These are phyloP conservation scores for Penicillium sp. DNA, from an alignment of 2,329 filamentous ascomycete genomes.

Conservation along the genomic window DNA sequence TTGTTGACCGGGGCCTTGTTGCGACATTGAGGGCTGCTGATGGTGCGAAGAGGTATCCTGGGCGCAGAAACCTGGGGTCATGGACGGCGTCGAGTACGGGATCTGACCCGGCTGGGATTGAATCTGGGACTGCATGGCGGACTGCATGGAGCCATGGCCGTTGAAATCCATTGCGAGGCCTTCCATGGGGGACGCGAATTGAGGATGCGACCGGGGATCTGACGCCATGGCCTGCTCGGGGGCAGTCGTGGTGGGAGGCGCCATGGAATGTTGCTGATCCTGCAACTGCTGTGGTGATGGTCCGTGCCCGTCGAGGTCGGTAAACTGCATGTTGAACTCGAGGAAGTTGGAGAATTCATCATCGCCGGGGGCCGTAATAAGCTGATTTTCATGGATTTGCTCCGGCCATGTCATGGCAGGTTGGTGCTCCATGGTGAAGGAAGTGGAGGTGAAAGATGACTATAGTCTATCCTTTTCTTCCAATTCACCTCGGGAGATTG, in stretches of 20 bases:
- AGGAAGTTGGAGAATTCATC: constrained; percentile 55
- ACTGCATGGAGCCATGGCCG: constrained; percentile 12
- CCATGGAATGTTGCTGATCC: constrained; percentile 36
- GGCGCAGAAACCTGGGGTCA: constrained; percentile 38
- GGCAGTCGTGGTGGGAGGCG: constrained; percentile 36
- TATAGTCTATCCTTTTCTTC: not conserved
- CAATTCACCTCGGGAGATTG: not conserved
- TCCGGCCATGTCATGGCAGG: constrained; percentile 44
- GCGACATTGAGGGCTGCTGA: constrained; percentile 23
- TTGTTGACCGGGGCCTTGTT: constrained; percentile 25
- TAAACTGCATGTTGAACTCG: constrained; percentile 51
- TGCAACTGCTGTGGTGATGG: constrained; percentile 39
- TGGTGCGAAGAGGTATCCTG: constrained; percentile 29
- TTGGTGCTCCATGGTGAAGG: constrained; percentile 41
- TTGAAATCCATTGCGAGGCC: constrained; percentile 40
- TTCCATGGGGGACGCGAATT: constrained; percentile 37
- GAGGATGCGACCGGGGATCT: constrained; percentile 28
- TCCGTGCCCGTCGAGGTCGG: constrained; percentile 45
- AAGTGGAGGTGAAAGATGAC: not conserved
- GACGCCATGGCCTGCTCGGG: constrained; percentile 32
- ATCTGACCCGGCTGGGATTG: constrained; percentile 30
- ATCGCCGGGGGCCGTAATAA: constrained; percentile 43
- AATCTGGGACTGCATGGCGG: constrained; percentile 5
- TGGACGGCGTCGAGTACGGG: constrained; percentile 33
- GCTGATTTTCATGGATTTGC: constrained; percentile 41